A percentile compares a stretch with the other conserved stretches of the same genome.
Conservation (phyloP, 176 grass and related monocot species). For the Echinochloa phyllopogon region DNA sequence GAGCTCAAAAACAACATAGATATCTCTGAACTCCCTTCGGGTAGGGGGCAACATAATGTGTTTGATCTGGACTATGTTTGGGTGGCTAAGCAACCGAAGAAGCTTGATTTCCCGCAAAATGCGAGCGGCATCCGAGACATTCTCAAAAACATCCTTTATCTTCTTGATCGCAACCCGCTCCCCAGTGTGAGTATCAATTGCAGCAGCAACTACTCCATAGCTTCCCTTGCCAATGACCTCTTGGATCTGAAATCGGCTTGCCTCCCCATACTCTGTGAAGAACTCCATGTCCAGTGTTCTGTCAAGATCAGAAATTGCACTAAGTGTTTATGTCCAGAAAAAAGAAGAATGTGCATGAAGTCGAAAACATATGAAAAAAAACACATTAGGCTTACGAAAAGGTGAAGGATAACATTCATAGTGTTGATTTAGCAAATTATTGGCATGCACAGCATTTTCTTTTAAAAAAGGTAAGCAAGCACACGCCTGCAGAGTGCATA, state of each 20-base stretch:
- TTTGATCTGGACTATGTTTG: slow-evolving; percentile 80
- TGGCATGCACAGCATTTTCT: not conserved
- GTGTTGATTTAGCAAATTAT: not conserved
- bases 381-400: slow-evolving; percentile 20
- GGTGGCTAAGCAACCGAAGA: slow-evolving; percentile 71
- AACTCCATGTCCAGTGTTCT: slow-evolving; percentile 65
- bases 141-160: slow-evolving; percentile 78
- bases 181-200: slow-evolving; percentile 71
- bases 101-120: slow-evolving; percentile 91
- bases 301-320: slow-evolving; percentile 46
- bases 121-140: slow-evolving; percentile 72
- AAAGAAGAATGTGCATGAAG: slow-evolving; percentile 32
- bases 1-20: slow-evolving; percentile 91
- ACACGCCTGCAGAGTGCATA: slow-evolving; percentile 6
- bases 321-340: slow-evolving; percentile 17
- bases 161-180: slow-evolving; percentile 88
- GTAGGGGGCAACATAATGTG: slow-evolving; percentile 89
- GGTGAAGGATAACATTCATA: not conserved
- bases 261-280: slow-evolving; percentile 90
- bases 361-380: slow-evolving; percentile 25
- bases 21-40: slow-evolving; percentile 79
- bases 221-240: slow-evolving; percentile 83
- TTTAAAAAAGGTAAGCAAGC: slow-evolving; percentile 23
- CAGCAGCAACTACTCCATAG: slow-evolving; percentile 84
- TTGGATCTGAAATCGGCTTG: slow-evolving; percentile 73